A percentile compares a stretch with the other conserved stretches of the same genome.
Conservation (phyloP, 2,329 filamentous ascomycete genomes). For the Hypoxylon sp. region DNA sequence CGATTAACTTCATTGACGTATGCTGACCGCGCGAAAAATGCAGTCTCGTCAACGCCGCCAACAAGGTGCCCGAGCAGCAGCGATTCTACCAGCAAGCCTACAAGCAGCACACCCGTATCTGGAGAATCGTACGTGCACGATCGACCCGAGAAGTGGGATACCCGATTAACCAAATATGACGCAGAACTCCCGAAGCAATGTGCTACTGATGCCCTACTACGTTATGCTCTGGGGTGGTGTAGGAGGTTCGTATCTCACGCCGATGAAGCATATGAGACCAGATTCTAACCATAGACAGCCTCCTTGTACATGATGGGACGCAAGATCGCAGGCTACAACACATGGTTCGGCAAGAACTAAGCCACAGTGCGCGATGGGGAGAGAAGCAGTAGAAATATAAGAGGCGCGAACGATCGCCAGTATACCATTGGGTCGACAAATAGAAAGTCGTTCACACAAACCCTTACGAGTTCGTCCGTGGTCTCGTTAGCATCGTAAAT, state of each 20-base stretch:
- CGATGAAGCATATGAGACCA: constrained; percentile 29
- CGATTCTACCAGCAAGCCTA: constrained; percentile 78
- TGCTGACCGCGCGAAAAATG: constrained; percentile 45
- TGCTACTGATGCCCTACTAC: constrained; percentile 74
- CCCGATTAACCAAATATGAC: constrained; percentile 42
- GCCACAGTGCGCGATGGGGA: constrained; percentile 1
- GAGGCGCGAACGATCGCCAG: constrained; percentile 16
- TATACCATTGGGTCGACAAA: constrained; percentile 36
- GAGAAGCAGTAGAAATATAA: constrained; percentile 17
- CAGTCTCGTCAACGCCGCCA: constrained; percentile 74
- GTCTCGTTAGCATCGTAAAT: constrained; percentile 5
- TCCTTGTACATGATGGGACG: constrained; percentile 77
- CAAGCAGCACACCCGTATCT: constrained; percentile 72
- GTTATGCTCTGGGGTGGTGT: constrained; percentile 68
- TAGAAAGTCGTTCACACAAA: constrained; percentile 36
- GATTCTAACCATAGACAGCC: constrained; percentile 49
- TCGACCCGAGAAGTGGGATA: neutral
- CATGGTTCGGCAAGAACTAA: constrained; percentile 71
- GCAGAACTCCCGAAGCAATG: constrained; percentile 71
- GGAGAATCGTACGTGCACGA: constrained; percentile 74
- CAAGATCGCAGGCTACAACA: constrained; percentile 80
- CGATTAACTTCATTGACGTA: constrained; percentile 29
- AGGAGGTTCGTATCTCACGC: constrained; percentile 62
- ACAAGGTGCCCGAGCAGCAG: constrained; percentile 80
- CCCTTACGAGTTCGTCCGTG: constrained; percentile 9